A percentile compares a stretch with the other conserved stretches of the same genome.
Conservation (phyloP, 129 eudicot species). For the Chrysanthemum makinoi region DNA sequence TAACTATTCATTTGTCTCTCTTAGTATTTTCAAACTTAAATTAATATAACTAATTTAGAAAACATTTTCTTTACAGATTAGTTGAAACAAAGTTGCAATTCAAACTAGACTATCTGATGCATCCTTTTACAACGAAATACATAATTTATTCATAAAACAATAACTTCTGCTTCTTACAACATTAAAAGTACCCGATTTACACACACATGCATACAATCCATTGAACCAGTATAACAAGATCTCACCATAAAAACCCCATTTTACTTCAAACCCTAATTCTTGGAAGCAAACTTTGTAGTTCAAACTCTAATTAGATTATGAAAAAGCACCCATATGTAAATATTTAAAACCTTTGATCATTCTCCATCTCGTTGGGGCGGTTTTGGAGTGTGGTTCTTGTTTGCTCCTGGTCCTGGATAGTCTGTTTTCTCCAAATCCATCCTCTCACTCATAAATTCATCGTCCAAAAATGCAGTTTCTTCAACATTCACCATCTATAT, state of each 20-base stretch:
- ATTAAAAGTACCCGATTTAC: conserved; percentile 18
- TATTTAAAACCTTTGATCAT: conserved; percentile 13
- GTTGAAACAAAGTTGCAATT: conserved; percentile 13
- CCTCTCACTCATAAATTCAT: conserved; percentile 39
- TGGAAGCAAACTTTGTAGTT: conserved; percentile 13
- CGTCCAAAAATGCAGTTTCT: conserved; percentile 23
- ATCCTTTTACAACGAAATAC: conserved; percentile 17
- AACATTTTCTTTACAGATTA: conserved; percentile 6
- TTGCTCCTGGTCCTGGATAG: conserved; percentile 57
- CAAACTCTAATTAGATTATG: conserved; percentile 31
- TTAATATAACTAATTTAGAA: not conserved
- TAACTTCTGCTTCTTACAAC: conserved; percentile 21
- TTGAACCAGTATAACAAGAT: conserved; percentile 17
- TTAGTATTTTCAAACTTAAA: not conserved
- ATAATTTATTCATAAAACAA: conserved; percentile 22
- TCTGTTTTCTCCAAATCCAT: conserved; percentile 57
- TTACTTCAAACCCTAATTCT: conserved; percentile 26
- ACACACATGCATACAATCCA: conserved; percentile 28
- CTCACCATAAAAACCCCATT: conserved; percentile 23
- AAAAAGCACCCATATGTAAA: conserved; percentile 17
- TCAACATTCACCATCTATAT: conserved; percentile 28
- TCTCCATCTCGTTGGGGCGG: conserved; percentile 37
- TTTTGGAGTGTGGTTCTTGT: conserved; percentile 50
- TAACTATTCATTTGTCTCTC: too few species aligned
- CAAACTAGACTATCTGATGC: not conserved